Conservation (phyloP, 495 filamentous ascomycete genomes). For the Letharia columbiana region DNA sequence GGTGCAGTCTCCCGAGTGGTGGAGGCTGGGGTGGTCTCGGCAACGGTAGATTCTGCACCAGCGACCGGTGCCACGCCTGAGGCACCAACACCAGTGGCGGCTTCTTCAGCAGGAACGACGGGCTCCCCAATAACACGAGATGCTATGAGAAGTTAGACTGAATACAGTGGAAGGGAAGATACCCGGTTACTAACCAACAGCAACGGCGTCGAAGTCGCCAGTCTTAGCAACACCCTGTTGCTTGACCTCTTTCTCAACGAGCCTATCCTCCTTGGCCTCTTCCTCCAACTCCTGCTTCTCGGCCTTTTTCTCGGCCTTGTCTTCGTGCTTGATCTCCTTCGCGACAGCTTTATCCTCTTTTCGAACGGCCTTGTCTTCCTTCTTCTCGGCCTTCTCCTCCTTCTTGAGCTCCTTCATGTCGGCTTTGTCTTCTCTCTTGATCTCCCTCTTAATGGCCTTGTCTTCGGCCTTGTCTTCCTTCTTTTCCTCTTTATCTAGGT, state of each 20-base stretch:
- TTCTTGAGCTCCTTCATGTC: conserved; percentile 26
- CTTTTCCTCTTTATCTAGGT: conserved; percentile 46
- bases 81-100: conserved; percentile 11
- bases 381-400: conserved; percentile 29
- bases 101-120: conserved; percentile 16
- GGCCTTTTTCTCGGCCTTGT: conserved; percentile 17
- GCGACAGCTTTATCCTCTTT: conserved; percentile 1
- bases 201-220: conserved; percentile 19
- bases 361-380: conserved; percentile 21
- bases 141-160: conserved; percentile 17
- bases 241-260: conserved; percentile 26
- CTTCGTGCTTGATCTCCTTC: conserved; percentile 1
- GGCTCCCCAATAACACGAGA: conserved; percentile 22
- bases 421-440: conserved; percentile 35
- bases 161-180: not conserved
- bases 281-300: conserved; percentile 27
- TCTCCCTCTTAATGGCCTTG: conserved; percentile 35
- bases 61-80: conserved; percentile 9
- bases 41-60: conserved; percentile 16
- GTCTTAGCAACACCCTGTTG: conserved; percentile 8
- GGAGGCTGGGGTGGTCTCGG: conserved; percentile 27
- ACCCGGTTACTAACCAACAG: conserved; percentile 16
- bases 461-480: conserved; percentile 46
- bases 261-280: conserved; percentile 35
- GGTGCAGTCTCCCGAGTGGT: conserved; percentile 21